Evolutionary conservation across 2,329 filamentous ascomycete genomes (phyloP).

Genomic region (Hawksworthiomyces lignivorus): DNA sequence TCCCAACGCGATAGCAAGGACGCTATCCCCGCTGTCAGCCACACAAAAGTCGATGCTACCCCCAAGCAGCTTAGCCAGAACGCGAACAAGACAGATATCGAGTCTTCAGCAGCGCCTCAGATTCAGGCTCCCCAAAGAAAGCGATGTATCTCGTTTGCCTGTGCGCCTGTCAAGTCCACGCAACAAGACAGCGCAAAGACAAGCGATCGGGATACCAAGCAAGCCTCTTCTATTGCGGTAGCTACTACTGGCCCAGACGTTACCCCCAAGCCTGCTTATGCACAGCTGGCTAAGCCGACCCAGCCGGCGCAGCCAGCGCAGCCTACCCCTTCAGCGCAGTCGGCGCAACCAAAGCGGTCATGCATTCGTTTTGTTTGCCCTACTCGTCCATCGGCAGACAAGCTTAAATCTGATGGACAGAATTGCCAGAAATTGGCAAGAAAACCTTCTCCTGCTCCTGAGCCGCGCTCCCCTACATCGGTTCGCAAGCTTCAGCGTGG

Average conservation of each 20-base stretch:
- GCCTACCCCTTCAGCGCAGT: conserved; percentile 22
- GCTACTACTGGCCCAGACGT: conserved; percentile 10
- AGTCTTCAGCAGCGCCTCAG: conserved; percentile 21
- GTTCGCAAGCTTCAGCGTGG: conserved; percentile 18
- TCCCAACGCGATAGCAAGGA: not conserved
- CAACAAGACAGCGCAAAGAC: conserved; percentile 18
- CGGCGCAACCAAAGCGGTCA: conserved; percentile 40
- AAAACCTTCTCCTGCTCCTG: conserved; percentile 15
- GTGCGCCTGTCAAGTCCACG: conserved; percentile 53
- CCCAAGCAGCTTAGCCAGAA: conserved; percentile 33
- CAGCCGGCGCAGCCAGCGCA: conserved; percentile 27
- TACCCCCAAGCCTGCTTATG: conserved; percentile 8
- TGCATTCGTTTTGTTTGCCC: conserved; percentile 72
- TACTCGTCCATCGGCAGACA: conserved; percentile 40
- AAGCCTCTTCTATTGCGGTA: conserved; percentile 20
- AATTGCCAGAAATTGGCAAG: conserved; percentile 14
- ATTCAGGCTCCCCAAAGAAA: conserved; percentile 63
- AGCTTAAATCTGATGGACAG: conserved; percentile 23
- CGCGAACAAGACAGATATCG: conserved; percentile 29
- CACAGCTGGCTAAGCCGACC: conserved; percentile 14
- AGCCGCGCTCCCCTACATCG: conserved; percentile 24
- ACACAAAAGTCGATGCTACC: conserved; percentile 5
- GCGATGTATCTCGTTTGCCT: conserved; percentile 89
- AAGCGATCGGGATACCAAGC: too few species aligned
- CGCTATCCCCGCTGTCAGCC: not conserved